These are phyloP conservation scores for Cytospora paraplurivora DNA, from an alignment of 2,329 filamentous ascomycete genomes.

Conservation along the genomic window DNA sequence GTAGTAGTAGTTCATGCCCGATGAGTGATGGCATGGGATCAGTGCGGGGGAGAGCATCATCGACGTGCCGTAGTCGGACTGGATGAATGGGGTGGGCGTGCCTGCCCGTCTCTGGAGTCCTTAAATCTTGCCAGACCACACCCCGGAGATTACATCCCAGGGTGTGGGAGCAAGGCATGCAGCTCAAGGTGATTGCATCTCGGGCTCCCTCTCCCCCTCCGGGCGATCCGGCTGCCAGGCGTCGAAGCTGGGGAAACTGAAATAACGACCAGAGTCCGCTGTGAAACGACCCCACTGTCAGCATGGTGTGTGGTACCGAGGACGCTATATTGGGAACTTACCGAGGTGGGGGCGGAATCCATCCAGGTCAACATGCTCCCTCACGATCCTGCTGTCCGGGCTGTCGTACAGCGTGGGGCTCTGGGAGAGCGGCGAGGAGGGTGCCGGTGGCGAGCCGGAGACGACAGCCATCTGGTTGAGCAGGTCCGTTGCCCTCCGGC, in stretches of 20 bases:
- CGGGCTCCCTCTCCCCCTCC: conserved; percentile 43
- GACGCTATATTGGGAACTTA: conserved; percentile 20
- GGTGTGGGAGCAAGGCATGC: conserved; percentile 3
- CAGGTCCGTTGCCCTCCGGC: conserved; percentile 56
- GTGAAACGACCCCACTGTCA: conserved; percentile 28
- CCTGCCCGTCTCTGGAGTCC: conserved; percentile 7
- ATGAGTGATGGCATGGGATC: conserved; percentile 1
- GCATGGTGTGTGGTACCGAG: conserved; percentile 22
- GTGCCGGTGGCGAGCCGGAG: conserved; percentile 44
- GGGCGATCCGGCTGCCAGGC: conserved; percentile 58
- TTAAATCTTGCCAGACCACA: conserved; percentile 17
- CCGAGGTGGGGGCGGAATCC: conserved; percentile 25
- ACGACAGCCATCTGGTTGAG: conserved; percentile 57
- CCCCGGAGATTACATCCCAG: conserved; percentile 9
- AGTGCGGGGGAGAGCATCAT: conserved; percentile 4
- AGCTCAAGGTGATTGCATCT: conserved; percentile 38
- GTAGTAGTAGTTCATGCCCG: not conserved
- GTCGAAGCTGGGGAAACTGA: conserved; percentile 75
- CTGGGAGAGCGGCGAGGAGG: conserved; percentile 41
- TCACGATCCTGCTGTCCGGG: conserved; percentile 32
- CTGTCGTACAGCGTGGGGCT: conserved; percentile 41
- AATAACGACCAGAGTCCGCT: conserved; percentile 58
- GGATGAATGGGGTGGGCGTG: conserved; percentile 10
- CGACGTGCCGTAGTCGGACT: conserved; percentile 13
- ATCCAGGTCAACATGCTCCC: conserved; percentile 24